Percentiles rank a stretch among this genome's conserved stretches.
phyloP scores from a whole-genome alignment of 805 yeast genomes.

The Ogataea parapolymorpha region DNA sequence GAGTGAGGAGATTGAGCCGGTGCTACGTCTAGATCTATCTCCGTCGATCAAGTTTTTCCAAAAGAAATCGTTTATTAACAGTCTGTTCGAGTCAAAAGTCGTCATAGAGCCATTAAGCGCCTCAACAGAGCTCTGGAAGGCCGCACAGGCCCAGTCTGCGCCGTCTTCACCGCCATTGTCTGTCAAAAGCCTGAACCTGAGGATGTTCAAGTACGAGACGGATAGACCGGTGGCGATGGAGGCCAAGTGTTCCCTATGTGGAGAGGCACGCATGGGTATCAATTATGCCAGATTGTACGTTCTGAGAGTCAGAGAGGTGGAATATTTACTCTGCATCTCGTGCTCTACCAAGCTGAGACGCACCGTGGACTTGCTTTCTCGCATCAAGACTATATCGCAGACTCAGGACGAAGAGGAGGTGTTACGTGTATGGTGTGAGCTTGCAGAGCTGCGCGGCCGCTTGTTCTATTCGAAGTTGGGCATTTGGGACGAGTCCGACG shows the following conservation, averaged over 20 bases:
- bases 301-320: constrained; percentile 42
- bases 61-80: constrained; percentile 57
- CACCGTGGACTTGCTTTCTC: constrained; percentile 78
- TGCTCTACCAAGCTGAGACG: constrained; percentile 79
- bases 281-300: constrained; percentile 75
- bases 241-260: constrained; percentile 80
- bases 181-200: constrained; percentile 11
- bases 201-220: constrained; percentile 27
- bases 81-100: constrained; percentile 76
- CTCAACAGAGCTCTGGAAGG: constrained; percentile 68
- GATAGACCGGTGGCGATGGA: constrained; percentile 71
- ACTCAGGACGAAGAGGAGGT: constrained; percentile 31
- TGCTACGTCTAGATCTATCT: constrained; percentile 59
- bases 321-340: constrained; percentile 73
- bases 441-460: constrained; percentile 61
- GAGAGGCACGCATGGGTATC: constrained; percentile 67
- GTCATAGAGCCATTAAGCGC: constrained; percentile 85
- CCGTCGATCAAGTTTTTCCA: constrained; percentile 59
- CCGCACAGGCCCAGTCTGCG: constrained; percentile 22
- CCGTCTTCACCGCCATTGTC: constrained; percentile 18
- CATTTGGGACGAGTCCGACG: constrained; percentile 54
- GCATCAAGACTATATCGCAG: constrained; percentile 49
- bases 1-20: constrained; percentile 77
- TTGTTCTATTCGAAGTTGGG: constrained; percentile 86
- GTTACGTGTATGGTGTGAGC: constrained; percentile 60